These are phyloP conservation scores for Strobilomyces confusus DNA, from an alignment of 768 basidiomycete species.

Conservation along the genomic window DNA sequence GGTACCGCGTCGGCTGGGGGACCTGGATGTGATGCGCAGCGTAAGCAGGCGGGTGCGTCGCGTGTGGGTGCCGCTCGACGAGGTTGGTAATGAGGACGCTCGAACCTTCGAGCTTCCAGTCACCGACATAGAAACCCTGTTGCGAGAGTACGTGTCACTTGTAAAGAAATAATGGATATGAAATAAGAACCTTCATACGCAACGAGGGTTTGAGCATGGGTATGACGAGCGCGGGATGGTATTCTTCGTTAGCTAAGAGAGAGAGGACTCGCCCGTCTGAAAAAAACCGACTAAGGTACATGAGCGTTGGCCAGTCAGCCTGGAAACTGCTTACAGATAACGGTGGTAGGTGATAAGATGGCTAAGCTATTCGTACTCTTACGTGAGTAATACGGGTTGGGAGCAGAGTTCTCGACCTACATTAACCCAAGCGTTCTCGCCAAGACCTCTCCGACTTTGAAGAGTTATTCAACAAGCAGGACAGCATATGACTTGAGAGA, in stretches of 20 bases:
- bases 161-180: background rate
- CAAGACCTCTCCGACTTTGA: slow-evolving; percentile 52
- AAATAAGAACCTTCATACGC: slow-evolving; percentile 60
- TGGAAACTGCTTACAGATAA: slow-evolving; percentile 59
- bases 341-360: slow-evolving; percentile 92
- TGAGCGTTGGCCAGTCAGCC: slow-evolving; percentile 1
- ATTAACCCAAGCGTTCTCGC: slow-evolving; percentile 86
- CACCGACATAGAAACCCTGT: slow-evolving; percentile 70
- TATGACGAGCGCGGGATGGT: slow-evolving; percentile 65
- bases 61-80: slow-evolving; percentile 38
- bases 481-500: slow-evolving; percentile 7
- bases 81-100: slow-evolving; percentile 62
- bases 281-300: slow-evolving; percentile 66
- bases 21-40: slow-evolving; percentile 7
- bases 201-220: slow-evolving; percentile 71
- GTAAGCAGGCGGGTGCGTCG: background rate
- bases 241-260: slow-evolving; percentile 77
- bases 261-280: slow-evolving; percentile 85
- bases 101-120: slow-evolving; percentile 65
- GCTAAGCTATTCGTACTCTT: slow-evolving; percentile 52
- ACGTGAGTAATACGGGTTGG: slow-evolving; percentile 4
- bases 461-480: slow-evolving; percentile 2
- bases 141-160: background rate
- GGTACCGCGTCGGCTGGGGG: slow-evolving; percentile 43
- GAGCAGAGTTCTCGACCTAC: slow-evolving; percentile 40